Conservation (phyloP, 257 asterid genomes). For the Solanum ahanhuiri region DNA sequence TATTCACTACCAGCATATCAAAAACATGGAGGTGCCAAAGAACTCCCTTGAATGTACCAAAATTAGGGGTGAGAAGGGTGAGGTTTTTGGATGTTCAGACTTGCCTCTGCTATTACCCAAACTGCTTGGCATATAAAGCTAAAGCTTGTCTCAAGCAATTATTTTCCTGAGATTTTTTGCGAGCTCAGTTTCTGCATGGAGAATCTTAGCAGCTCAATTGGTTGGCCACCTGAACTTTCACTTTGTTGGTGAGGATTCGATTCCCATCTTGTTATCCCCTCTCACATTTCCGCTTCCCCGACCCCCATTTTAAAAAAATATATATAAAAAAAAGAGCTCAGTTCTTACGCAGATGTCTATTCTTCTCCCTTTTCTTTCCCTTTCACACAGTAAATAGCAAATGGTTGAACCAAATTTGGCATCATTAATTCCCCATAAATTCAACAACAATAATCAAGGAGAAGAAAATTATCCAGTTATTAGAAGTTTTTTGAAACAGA, state of each 20-base stretch:
- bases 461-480: neutral
- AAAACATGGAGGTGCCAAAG: neutral
- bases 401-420: neutral
- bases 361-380: neutral
- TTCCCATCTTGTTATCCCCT: neutral
- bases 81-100: neutral
- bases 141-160: neutral
- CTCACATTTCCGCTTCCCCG: neutral
- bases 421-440: neutral
- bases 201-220: neutral
- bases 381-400: neutral
- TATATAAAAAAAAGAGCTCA: neutral
- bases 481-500: neutral
- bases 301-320: neutral
- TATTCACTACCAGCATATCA: neutral
- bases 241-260: neutral
- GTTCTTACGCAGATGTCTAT: neutral
- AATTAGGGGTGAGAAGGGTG: neutral
- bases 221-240: neutral
- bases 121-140: neutral
- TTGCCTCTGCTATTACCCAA: neutral
- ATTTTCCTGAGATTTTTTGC: neutral
- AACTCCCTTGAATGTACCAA: neutral
- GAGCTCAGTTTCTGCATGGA: neutral
- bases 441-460: neutral